Percentiles rank a stretch among this genome's conserved stretches.
phyloP scores from a whole-genome alignment of 306 rosid species.

The Begonia peltatifolia region DNA sequence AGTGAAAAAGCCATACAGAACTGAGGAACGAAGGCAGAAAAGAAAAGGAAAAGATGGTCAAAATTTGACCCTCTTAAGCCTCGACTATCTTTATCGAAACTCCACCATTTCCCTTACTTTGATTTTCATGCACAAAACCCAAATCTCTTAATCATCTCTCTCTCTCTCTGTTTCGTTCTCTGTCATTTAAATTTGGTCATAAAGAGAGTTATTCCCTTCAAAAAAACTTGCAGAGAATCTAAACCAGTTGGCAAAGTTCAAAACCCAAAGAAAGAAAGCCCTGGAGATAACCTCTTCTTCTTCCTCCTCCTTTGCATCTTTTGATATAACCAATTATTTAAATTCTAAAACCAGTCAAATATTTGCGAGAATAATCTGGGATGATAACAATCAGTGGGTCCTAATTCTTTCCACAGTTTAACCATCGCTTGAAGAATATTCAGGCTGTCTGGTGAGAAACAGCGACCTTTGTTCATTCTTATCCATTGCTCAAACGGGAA shows the following conservation, averaged over 20 bases:
- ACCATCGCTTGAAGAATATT: slow-evolving; percentile 36
- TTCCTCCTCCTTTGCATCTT: not conserved
- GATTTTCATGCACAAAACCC: slow-evolving; percentile 28
- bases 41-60: slow-evolving; percentile 81
- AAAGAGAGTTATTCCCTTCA: not conserved
- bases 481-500: slow-evolving; percentile 17
- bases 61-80: slow-evolving; percentile 77
- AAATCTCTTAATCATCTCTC: slow-evolving; percentile 1
- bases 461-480: slow-evolving; percentile 36
- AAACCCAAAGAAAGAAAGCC: no score
- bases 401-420: slow-evolving; percentile 11
- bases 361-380: not conserved
- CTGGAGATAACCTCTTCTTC: no score
- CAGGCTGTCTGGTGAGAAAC: slow-evolving; percentile 47
- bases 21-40: no score
- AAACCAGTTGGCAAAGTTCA: not conserved
- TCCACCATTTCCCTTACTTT: slow-evolving; percentile 42
- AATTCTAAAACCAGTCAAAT: not conserved
- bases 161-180: not conserved
- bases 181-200: not conserved
- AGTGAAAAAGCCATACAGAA: no score
- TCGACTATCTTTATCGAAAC: slow-evolving; percentile 98
- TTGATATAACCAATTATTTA: not conserved
- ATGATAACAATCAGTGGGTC: slow-evolving; percentile 13
- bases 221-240: not conserved